Conservation (phyloP, 2,329 filamentous ascomycete species). For the Thielaviopsis musarum region DNA sequence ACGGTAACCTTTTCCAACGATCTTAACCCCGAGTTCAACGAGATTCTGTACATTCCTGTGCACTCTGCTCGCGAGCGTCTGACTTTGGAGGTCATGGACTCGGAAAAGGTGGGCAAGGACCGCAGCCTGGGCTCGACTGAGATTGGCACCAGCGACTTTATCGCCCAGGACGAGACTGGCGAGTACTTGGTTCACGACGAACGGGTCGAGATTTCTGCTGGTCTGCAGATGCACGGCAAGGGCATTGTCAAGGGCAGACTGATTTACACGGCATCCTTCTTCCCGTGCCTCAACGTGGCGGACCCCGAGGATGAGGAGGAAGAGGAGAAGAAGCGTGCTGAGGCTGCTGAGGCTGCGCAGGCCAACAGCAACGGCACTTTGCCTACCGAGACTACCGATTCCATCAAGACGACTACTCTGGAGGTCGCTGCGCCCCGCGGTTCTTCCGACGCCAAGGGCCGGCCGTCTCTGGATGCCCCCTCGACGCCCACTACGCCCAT, state of each 20-base stretch:
- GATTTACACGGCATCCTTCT: constrained; percentile 75
- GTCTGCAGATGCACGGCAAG: constrained; percentile 58
- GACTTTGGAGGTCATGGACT: constrained; percentile 87
- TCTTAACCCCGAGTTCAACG: constrained; percentile 87
- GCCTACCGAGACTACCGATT: constrained; percentile 7
- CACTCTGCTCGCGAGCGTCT: constrained; percentile 73
- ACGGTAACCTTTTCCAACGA: constrained; percentile 96
- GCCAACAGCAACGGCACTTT: constrained; percentile 9
- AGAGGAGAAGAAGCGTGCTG: constrained; percentile 31
- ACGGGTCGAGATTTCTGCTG: constrained; percentile 49
- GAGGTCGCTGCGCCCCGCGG: not conserved
- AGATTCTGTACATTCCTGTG: constrained; percentile 84
- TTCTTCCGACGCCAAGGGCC: constrained; percentile 3
- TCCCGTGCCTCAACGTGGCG: constrained; percentile 69
- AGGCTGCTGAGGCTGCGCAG: constrained; percentile 21
- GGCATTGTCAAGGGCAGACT: constrained; percentile 63
- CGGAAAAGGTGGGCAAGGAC: constrained; percentile 83
- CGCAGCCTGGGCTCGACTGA: constrained; percentile 72
- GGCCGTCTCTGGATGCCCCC: constrained; percentile 6
- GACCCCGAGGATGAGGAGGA: constrained; percentile 79
- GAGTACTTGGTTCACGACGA: constrained; percentile 66
- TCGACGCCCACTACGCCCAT: constrained; percentile 20
- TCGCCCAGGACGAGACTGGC: constrained; percentile 59
- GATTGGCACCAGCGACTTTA: constrained; percentile 59
- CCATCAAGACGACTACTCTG: constrained; percentile 15